These are phyloP conservation scores for Penicillium capsulatum DNA, from an alignment of 2,329 filamentous ascomycete species.

Conservation along the genomic window DNA sequence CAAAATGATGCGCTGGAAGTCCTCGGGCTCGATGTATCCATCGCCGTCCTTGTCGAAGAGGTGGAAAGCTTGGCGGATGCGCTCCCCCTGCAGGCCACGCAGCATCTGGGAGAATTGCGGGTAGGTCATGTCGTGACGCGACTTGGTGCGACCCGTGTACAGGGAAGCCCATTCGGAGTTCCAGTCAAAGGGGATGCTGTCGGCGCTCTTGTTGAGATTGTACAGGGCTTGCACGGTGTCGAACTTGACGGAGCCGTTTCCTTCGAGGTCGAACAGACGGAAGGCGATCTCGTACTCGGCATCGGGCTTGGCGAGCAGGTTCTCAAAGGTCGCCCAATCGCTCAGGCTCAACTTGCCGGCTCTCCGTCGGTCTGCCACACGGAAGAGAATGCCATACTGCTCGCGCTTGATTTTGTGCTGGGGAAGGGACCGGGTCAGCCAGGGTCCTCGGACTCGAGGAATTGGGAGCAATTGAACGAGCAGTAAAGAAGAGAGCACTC, in stretches of 20 bases:
- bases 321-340: conserved; percentile 93
- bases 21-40: conserved; percentile 89
- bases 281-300: conserved; percentile 99
- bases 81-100: conserved; percentile 89
- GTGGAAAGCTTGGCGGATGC: conserved; percentile 92
- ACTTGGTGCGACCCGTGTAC: conserved; percentile 84
- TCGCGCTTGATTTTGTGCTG: conserved; percentile 97
- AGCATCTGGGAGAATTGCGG: conserved; percentile 98
- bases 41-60: conserved; percentile 85
- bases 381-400: conserved; percentile 91
- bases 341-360: conserved; percentile 69
- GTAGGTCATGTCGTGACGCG: conserved; percentile 88
- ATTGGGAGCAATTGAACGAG: not conserved
- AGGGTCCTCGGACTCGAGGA: not conserved
- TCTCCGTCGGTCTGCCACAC: conserved; percentile 75
- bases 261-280: conserved; percentile 85
- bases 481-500: conserved; percentile 42
- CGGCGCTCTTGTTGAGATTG: conserved; percentile 78
- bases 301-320: conserved; percentile 87
- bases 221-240: conserved; percentile 82
- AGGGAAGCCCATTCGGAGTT: conserved; percentile 93
- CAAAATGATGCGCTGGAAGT: conserved; percentile 94
- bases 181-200: conserved; percentile 93
- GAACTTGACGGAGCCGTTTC: conserved; percentile 81
- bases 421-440: conserved; percentile 19